Conservation (phyloP, 805 yeast genomes). For the Spathaspora arborariae region DNA sequence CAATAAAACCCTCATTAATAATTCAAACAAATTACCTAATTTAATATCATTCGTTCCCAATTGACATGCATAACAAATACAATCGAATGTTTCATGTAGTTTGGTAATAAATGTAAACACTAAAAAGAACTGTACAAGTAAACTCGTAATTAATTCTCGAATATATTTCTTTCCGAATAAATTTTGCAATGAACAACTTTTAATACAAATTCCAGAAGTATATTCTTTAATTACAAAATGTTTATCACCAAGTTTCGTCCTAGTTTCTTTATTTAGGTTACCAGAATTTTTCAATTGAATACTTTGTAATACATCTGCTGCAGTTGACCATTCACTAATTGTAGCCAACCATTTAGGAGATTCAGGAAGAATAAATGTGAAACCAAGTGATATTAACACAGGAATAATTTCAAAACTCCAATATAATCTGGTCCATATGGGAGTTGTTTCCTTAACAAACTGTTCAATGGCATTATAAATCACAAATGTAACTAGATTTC, state of each 20-base stretch:
- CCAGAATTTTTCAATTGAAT: slow-evolving; percentile 7
- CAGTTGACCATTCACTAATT: slow-evolving; percentile 31
- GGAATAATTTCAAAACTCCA: slow-evolving; percentile 22
- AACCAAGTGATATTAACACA: slow-evolving; percentile 14
- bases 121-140: slow-evolving; percentile 36
- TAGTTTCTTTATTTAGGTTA: slow-evolving; percentile 10
- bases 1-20: slow-evolving; percentile 37
- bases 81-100: slow-evolving; percentile 41
- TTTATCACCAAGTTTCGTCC: slow-evolving; percentile 13
- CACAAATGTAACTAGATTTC: slow-evolving; percentile 1
- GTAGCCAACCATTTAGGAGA: slow-evolving; percentile 29
- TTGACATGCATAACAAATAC: slow-evolving; percentile 48
- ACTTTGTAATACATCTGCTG: slow-evolving; percentile 18
- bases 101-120: slow-evolving; percentile 45
- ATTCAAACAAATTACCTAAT: slow-evolving; percentile 14
- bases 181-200: slow-evolving; percentile 22
- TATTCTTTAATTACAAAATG: slow-evolving; percentile 22
- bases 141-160: slow-evolving; percentile 34
- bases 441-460: background rate
- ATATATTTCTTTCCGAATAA: slow-evolving; percentile 30
- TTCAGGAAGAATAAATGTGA: slow-evolving; percentile 24
- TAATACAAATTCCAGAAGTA: slow-evolving; percentile 16
- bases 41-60: slow-evolving; percentile 20
- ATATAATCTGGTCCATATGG: slow-evolving; percentile 1
- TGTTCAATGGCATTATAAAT: slow-evolving; percentile 2